Evolutionary conservation across 2,329 filamentous ascomycete species (phyloP).

Genomic region (Fusarium sp.): DNA sequence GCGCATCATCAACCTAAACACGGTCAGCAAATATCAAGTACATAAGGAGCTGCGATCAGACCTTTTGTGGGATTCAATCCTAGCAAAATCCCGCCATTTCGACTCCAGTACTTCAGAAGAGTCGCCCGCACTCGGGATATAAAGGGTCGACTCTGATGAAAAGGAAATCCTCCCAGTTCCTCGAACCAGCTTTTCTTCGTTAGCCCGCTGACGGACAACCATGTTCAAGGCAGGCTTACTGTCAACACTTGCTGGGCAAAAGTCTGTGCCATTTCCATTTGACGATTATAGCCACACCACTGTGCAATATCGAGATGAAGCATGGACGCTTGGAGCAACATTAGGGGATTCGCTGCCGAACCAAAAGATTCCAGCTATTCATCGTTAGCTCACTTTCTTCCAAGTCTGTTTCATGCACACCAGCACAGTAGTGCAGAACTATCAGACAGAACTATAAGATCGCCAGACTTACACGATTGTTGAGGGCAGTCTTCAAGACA

Average conservation of each 20-base stretch:
- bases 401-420: background rate
- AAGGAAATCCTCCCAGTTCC: slow-evolving; percentile 36
- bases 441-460: background rate
- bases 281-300: slow-evolving; percentile 40
- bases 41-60: slow-evolving; percentile 1
- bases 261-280: slow-evolving; percentile 37
- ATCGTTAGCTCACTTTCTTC: background rate
- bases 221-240: slow-evolving; percentile 19
- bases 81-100: slow-evolving; percentile 38
- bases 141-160: slow-evolving; percentile 28
- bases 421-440: background rate
- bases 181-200: slow-evolving; percentile 36
- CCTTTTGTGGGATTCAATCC: slow-evolving; percentile 42
- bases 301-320: slow-evolving; percentile 41
- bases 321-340: slow-evolving; percentile 40
- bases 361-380: slow-evolving; percentile 29
- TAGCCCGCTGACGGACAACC: slow-evolving; percentile 8
- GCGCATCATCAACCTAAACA: slow-evolving; percentile 36
- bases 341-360: slow-evolving; percentile 28
- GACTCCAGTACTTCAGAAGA: slow-evolving; percentile 33
- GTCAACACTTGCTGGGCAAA: slow-evolving; percentile 33
- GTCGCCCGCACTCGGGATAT: slow-evolving; percentile 29
- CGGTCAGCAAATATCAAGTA: slow-evolving; percentile 20
- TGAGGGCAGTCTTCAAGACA: slow-evolving; percentile 25
- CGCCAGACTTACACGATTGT: slow-evolving; percentile 30